These are phyloP conservation scores for Aaosphaeria pasadenensis DNA, from an alignment of 2,329 filamentous ascomycete species.

Conservation along the genomic window DNA sequence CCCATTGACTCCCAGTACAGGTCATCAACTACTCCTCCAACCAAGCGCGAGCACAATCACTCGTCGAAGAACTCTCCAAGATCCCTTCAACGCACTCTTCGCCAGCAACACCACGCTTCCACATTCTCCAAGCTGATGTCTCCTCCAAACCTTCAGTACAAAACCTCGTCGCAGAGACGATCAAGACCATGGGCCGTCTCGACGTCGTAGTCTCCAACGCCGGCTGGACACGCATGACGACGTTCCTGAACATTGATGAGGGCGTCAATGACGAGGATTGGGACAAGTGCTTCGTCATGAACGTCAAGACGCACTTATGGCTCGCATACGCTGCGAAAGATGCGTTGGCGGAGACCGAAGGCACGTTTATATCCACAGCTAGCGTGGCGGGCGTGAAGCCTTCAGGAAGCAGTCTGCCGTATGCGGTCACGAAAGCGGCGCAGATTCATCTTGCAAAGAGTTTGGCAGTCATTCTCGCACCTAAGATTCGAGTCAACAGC, in stretches of 20 bases:
- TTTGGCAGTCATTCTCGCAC: conserved; percentile 60
- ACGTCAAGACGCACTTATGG: conserved; percentile 52
- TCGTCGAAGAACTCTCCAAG: conserved; percentile 41
- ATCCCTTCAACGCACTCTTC: conserved; percentile 30
- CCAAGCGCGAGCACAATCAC: conserved; percentile 35
- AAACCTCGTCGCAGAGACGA: conserved; percentile 42
- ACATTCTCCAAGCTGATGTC: conserved; percentile 46
- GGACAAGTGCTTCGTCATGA: conserved; percentile 64
- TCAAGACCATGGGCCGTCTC: conserved; percentile 45
- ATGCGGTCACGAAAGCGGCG: conserved; percentile 76
- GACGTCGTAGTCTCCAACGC: conserved; percentile 51
- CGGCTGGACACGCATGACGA: conserved; percentile 62
- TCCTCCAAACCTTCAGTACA: conserved; percentile 42
- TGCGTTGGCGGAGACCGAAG: conserved; percentile 58
- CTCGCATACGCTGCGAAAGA: conserved; percentile 58
- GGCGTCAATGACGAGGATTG: conserved; percentile 61
- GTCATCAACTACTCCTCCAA: conserved; percentile 50
- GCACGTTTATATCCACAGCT: conserved; percentile 63
- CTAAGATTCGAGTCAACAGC: conserved; percentile 63
- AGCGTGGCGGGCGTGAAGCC: conserved; percentile 63
- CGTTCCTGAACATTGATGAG: conserved; percentile 57
- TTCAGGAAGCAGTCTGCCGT: conserved; percentile 66
- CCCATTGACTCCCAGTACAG: conserved; percentile 16
- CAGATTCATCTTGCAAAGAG: conserved; percentile 65
- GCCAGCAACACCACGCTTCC: conserved; percentile 35